phyloP scores from a whole-genome alignment of 345 rosid genomes.

The Euphorbia tirucalli region DNA sequence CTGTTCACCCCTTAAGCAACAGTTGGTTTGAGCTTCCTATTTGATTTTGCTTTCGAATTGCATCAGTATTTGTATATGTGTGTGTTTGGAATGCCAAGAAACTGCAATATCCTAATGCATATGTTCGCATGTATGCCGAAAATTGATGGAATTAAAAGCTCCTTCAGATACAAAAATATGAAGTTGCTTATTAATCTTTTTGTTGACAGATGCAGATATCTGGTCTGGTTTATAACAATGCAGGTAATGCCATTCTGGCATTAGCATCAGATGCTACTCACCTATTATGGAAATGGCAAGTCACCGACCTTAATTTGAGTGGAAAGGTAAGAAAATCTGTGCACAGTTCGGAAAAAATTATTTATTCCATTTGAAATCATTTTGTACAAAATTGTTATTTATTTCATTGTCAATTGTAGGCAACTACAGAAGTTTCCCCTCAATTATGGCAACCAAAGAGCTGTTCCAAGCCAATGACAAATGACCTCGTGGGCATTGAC shows the following conservation, averaged over 20 bases:
- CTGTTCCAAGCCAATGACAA: conserved; percentile 28
- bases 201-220: conserved; percentile 37
- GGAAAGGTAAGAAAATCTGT: conserved; percentile 28
- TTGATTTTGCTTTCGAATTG: conserved; percentile 2
- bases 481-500: conserved; percentile 26
- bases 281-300: conserved; percentile 43
- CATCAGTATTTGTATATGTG: neutral
- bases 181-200: conserved; percentile 8
- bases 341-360: neutral
- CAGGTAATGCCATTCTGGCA: conserved; percentile 47
- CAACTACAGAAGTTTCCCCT: conserved; percentile 31
- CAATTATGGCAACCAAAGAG: conserved; percentile 34
- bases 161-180: neutral
- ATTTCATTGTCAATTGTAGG: conserved; percentile 26
- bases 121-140: neutral
- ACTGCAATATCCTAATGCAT: neutral
- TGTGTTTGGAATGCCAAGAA: neutral
- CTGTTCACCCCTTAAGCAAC: neutral
- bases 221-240: conserved; percentile 34
- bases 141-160: neutral
- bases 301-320: conserved; percentile 21
- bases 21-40: conserved; percentile 9
- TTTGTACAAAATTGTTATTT: neutral
- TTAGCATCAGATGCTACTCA: conserved; percentile 41
- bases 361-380: conserved; percentile 1